These are phyloP conservation scores for Gonapodya prolifera DNA, from an alignment of 192 early-diverging fungal species.

Conservation along the genomic window DNA sequence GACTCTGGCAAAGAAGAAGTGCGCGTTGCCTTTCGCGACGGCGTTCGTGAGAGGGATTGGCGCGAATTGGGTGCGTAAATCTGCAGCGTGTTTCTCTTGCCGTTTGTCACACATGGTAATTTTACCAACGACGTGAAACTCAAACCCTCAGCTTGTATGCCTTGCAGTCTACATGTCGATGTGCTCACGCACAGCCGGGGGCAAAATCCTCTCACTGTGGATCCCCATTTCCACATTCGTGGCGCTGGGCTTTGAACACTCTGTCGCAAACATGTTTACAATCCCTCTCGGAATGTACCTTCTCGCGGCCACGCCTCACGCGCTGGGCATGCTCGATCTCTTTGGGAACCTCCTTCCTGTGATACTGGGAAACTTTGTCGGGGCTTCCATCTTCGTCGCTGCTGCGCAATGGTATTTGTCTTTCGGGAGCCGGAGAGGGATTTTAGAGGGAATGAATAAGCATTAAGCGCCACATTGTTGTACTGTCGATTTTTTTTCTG, in stretches of 20 bases:
- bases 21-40: not conserved
- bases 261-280: conserved; percentile 4
- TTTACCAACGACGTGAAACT: too few relatives aligned
- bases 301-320: not conserved
- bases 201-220: conserved; percentile 2
- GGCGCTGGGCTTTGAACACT: conserved; percentile 1
- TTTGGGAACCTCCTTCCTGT: not conserved
- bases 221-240: not conserved
- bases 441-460: not conserved
- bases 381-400: not conserved
- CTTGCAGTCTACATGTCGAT: conserved; percentile 5
- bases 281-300: conserved; percentile 7
- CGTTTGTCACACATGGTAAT: too few relatives aligned
- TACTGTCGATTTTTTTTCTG: not conserved
- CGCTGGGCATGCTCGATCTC: not conserved
- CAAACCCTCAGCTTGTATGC: conserved; percentile 1
- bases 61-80: not conserved
- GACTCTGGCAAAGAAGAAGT: not conserved
- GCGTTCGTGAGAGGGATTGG: conserved; percentile 2
- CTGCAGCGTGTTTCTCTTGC: not conserved
- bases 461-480: not conserved
- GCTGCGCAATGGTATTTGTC: not conserved
- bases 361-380: not conserved
- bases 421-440: not conserved
- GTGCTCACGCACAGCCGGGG: conserved; percentile 4